Percentiles rank a stretch among this genome's conserved stretches.
These are phyloP conservation scores for Moesziomyces aphidis DNA, from an alignment of 1,284 basidiomycete species.

Conservation along the genomic window DNA sequence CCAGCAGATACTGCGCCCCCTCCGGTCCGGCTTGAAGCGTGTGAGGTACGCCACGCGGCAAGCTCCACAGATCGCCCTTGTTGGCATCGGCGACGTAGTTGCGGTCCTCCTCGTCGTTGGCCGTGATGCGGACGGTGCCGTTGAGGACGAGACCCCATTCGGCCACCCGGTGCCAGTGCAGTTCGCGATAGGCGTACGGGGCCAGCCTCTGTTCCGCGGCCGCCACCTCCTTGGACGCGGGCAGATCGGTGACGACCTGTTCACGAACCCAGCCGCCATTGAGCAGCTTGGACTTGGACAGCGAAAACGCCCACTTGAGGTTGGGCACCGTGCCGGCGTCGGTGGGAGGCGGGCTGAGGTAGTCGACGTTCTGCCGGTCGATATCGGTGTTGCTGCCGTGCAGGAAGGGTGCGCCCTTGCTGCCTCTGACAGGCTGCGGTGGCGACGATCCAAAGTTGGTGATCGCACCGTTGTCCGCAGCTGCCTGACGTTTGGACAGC, in stretches of 20 bases:
- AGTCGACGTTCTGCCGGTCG: conserved; percentile 13
- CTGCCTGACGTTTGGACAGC: neutral
- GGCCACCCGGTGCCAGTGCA: conserved; percentile 26
- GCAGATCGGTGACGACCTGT: conserved; percentile 12
- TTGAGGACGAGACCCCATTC: conserved; percentile 61
- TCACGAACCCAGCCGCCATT: conserved; percentile 17
- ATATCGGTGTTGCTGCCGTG: conserved; percentile 10
- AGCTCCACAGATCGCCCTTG: conserved; percentile 46
- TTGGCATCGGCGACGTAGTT: conserved; percentile 72
- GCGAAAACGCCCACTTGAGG: conserved; percentile 15
- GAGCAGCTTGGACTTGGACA: conserved; percentile 4
- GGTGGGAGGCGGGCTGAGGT: conserved; percentile 5
- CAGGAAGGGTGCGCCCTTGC: conserved; percentile 12
- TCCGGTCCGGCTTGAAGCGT: conserved; percentile 75
- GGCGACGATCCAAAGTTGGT: neutral
- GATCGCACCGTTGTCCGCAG: conserved; percentile 2
- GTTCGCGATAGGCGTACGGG: conserved; percentile 18
- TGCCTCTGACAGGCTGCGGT: conserved; percentile 13
- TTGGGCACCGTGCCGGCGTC: conserved; percentile 10
- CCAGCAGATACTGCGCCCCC: conserved; percentile 78
- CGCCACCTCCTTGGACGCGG: conserved; percentile 1
- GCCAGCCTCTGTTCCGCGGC: conserved; percentile 9
- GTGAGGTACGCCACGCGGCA: conserved; percentile 70
- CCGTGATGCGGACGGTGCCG: conserved; percentile 70
- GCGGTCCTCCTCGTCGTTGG: conserved; percentile 75